Base-by-base conservation (phyloP, 306 rosid genomes). In the Morella rubra region DNA sequence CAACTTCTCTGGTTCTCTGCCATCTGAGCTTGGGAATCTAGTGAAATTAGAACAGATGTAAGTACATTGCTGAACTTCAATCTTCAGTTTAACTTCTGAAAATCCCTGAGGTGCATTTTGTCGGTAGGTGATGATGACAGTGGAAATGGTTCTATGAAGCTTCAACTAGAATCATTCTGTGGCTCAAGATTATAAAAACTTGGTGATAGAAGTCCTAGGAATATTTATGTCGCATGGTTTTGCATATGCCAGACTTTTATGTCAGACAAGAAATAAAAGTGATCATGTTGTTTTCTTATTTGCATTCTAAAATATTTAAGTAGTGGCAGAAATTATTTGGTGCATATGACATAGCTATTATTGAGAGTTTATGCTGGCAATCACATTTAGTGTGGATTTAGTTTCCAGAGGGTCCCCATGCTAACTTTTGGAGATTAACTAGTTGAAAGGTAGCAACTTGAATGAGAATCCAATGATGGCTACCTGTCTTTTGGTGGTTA, bases 1-100 rank as follows among this genome's bases (percentile, higher is more conserved):
- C 89, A 94, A 87, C 74, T 91, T 91, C 80, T 80, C 90, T 2
- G 96, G 97, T 42, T 50, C 91, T 81, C 80, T 94, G 15, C 97
- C 98, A 54, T 73, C 87, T 18, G 96, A 91, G 75, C 87, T 94
- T 15, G 98, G 98, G 54, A 76, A 80, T 10, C 77, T 94, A 24
- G 45, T 73, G 44, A 84, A 87, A 77, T 50, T 94, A 60, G 7
- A 83, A 51, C 62, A 87, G 58, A 73, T 91, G 97, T 91, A 80
- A 90, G 93, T 51, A 11, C 47, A 5, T 37, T 81, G 41, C 64
- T 47, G 6, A 44, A 7, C 18, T 56, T 46, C 46, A 2, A 20
- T 50, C 6, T 50, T 41, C 49, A 65, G 3, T 41, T 1, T 41
- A 16, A 18, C 0, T 65, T 58, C 15, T 1, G 7, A n/a, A 65